These are phyloP conservation scores for Oropetium thomaeum DNA, from an alignment of 176 grass and related monocot species.

Conservation along the genomic window DNA sequence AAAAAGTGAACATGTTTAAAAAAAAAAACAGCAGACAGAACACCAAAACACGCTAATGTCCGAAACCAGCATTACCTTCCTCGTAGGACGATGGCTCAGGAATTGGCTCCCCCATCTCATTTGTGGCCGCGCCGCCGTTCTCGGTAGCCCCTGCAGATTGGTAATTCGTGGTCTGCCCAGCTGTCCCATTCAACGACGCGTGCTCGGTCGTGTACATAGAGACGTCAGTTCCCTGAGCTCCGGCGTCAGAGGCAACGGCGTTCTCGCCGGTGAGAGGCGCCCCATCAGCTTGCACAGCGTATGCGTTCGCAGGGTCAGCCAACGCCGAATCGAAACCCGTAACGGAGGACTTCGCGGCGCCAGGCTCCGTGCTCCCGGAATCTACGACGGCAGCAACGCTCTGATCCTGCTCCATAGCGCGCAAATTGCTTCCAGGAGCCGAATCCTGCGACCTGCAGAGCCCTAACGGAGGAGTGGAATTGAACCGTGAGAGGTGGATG, in stretches of 20 bases:
- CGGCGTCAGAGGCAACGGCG: neutral
- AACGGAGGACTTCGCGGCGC: neutral
- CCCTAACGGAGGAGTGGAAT: neutral
- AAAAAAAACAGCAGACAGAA: neutral
- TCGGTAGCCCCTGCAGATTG: conserved; percentile 52
- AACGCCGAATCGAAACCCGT: conserved; percentile 6
- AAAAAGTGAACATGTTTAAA: neutral
- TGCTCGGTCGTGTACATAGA: conserved; percentile 46
- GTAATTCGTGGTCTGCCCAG: conserved; percentile 45
- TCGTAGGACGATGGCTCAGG: conserved; percentile 57
- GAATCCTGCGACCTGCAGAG: neutral
- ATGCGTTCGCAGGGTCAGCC: conserved; percentile 29
- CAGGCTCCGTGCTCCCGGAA: conserved; percentile 16
- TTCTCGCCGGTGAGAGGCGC: neutral
- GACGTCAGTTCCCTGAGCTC: conserved; percentile 12
- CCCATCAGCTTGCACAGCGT: conserved; percentile 1
- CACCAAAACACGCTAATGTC: neutral
- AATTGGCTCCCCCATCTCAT: conserved; percentile 32
- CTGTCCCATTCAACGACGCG: conserved; percentile 49
- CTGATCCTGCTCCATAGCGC: conserved; percentile 61
- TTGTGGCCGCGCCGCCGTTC: conserved; percentile 41
- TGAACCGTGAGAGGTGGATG: neutral
- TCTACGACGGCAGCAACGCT: neutral
- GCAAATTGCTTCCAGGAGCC: neutral
- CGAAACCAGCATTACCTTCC: conserved; percentile 51